These are phyloP conservation scores for Solanum lignicaule DNA, from an alignment of 257 asterid genomes.

Conservation along the genomic window DNA sequence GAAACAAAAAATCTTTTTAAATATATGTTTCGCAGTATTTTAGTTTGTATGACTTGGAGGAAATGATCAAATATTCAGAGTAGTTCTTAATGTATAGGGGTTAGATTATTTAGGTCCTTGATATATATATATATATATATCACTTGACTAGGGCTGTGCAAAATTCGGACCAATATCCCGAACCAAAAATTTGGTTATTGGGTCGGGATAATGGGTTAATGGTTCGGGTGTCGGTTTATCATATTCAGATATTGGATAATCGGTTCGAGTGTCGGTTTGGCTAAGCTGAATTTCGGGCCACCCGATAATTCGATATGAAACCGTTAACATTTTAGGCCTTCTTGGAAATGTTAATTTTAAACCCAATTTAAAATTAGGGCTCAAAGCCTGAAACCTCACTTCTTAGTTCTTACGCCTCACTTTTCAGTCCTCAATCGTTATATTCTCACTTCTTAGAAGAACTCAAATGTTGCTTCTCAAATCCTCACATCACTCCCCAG, in stretches of 20 bases:
- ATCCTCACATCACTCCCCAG: neutral
- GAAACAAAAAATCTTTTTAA: too few relatives aligned
- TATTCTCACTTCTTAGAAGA: neutral
- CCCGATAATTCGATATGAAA: neutral
- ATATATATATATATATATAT: too few relatives aligned
- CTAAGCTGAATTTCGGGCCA: neutral
- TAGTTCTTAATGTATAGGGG: too few relatives aligned
- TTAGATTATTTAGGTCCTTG: too few relatives aligned
- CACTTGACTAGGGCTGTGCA: neutral
- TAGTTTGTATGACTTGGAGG: too few relatives aligned
- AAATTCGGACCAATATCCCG: neutral
- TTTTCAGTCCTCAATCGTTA: too few relatives aligned
- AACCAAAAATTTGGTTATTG: too few relatives aligned
- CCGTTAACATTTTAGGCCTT: neutral
- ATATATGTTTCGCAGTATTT: too few relatives aligned
- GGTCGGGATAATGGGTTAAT: neutral
- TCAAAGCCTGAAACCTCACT: neutral
- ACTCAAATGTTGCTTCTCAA: neutral
- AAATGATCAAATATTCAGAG: too few relatives aligned
- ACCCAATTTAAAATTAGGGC: neutral
- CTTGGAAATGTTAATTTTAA: too few relatives aligned
- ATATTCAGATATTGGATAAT: neutral
- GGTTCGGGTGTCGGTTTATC: neutral
- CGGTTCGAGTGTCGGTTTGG: neutral
- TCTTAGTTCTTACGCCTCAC: neutral